phyloP scores from a whole-genome alignment of 2,329 filamentous ascomycete genomes.

The Trichoderma koningiopsis region DNA sequence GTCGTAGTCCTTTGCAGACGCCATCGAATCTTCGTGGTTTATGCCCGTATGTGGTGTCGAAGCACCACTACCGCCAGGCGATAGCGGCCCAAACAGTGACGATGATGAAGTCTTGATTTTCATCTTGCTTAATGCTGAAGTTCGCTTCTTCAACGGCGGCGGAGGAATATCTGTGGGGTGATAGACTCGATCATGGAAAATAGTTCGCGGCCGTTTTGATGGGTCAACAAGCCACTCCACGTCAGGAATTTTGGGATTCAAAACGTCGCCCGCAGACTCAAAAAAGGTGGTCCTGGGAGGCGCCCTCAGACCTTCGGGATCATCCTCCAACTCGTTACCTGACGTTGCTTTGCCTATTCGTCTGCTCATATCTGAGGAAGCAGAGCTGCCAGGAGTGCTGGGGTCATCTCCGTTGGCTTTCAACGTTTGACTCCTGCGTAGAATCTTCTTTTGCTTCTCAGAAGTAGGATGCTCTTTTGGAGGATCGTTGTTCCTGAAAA shows the following conservation, averaged over 20 bases:
- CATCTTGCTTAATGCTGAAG: slow-evolving; percentile 42
- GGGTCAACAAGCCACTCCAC: slow-evolving; percentile 84
- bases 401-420: slow-evolving; percentile 33
- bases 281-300: slow-evolving; percentile 93
- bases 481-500: slow-evolving; percentile 66
- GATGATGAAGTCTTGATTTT: slow-evolving; percentile 30
- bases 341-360: slow-evolving; percentile 48
- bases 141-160: slow-evolving; percentile 65
- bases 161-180: slow-evolving; percentile 90
- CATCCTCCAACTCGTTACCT: slow-evolving; percentile 52
- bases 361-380: slow-evolving; percentile 20
- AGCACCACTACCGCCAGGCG: slow-evolving; percentile 34
- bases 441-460: slow-evolving; percentile 68
- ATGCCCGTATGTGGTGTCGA: slow-evolving; percentile 42
- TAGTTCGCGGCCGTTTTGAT: slow-evolving; percentile 77
- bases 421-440: slow-evolving; percentile 73
- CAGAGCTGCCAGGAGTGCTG: slow-evolving; percentile 27
- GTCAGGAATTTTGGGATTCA: slow-evolving; percentile 85
- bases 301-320: slow-evolving; percentile 56
- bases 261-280: slow-evolving; percentile 87
- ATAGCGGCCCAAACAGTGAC: slow-evolving; percentile 26
- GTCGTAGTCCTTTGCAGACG: slow-evolving; percentile 55
- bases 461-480: slow-evolving; percentile 53
- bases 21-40: slow-evolving; percentile 47
- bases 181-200: slow-evolving; percentile 96